These are phyloP conservation scores for Alternaria rosae DNA, from an alignment of 2,329 filamentous ascomycete species.

Conservation along the genomic window DNA sequence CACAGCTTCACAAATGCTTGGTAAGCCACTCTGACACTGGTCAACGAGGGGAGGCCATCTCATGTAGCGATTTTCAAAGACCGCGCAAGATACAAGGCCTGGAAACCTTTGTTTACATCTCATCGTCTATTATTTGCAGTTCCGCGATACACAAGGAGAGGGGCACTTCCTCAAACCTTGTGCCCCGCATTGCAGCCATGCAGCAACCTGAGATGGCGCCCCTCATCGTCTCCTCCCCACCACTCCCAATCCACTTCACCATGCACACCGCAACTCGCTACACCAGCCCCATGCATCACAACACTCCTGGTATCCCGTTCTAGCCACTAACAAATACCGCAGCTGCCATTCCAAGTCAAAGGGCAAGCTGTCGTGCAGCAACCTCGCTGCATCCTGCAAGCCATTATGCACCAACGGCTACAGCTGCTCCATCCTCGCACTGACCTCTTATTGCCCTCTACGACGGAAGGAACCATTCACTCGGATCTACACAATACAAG, in stretches of 20 bases:
- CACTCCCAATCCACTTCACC: constrained; percentile 17
- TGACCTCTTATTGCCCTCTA: constrained; percentile 12
- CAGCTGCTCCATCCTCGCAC: constrained; percentile 16
- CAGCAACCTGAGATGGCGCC: constrained; percentile 10
- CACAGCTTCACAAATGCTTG: constrained; percentile 1
- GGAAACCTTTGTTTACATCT: background rate
- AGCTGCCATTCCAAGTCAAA: constrained; percentile 1
- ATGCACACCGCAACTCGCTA: constrained; percentile 29
- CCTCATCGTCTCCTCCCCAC: constrained; percentile 10
- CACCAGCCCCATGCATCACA: constrained; percentile 1
- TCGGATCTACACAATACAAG: constrained; percentile 6
- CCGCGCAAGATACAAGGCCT: background rate
- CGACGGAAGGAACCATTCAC: constrained; percentile 15
- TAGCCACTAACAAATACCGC: constrained; percentile 17
- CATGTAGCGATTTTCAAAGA: background rate
- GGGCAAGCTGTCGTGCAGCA: constrained; percentile 8
- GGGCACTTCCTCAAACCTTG: constrained; percentile 14
- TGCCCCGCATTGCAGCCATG: constrained; percentile 21
- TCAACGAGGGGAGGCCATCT: background rate
- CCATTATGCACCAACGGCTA: constrained; percentile 16
- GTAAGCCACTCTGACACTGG: background rate
- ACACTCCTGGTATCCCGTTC: background rate
- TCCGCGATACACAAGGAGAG: constrained; percentile 5
- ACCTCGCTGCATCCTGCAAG: constrained; percentile 3
- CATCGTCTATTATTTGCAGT: background rate